Evolutionary conservation across 257 asterid species (phyloP), one percentile per base, ranked within the genome.

Genomic region (Rubia yunnanensis): DNA sequence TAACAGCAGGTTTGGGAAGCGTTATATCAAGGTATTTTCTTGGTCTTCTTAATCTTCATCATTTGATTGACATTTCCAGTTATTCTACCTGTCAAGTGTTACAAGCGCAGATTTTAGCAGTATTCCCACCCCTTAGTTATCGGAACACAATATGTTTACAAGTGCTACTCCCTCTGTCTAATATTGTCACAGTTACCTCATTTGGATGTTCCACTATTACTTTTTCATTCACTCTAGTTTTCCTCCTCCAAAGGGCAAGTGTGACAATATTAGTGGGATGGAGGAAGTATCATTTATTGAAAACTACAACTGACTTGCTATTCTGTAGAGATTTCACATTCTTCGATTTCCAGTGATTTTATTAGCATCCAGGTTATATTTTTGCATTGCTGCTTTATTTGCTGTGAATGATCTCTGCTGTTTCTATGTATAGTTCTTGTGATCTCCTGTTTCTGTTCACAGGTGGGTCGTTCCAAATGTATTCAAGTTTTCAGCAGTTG

Each of bases 391-490:
- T 30, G 30, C 67, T 49, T 60, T 62, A 57, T 62, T 74, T 67
- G 52, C 50, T 72, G 69, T 23, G 69, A 34, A 28, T 67, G 60
- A 63, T 61, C 22, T 62, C n/a, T 26, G 36, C 6, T 71, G 67
- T 67, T 72, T 35, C 46, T 65, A 56, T 35, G 57, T 72, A 65
- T 64, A 60, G 44, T 72, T 62, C 48, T 60, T n/a, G 30, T 50
- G 61, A 26, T 64, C 66, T 41, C 64, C 31, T 63, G 61, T 31
- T 70, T 26, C 71, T 67, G 74, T 66, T 73, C 48, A 65, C 78
- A 94, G 99, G 82, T 94, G 99, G 99, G 95, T 90, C 78, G 87
- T 94, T 70, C 99, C 99, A 65, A 94, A 86, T 75, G 84, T 90
- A 49, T 90, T 94, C 67, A 94, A 94, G 74, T 94, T 94, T 85